phyloP scores from a whole-genome alignment of 352 stramenopile species.

The Nothophytophthora sp. region DNA sequence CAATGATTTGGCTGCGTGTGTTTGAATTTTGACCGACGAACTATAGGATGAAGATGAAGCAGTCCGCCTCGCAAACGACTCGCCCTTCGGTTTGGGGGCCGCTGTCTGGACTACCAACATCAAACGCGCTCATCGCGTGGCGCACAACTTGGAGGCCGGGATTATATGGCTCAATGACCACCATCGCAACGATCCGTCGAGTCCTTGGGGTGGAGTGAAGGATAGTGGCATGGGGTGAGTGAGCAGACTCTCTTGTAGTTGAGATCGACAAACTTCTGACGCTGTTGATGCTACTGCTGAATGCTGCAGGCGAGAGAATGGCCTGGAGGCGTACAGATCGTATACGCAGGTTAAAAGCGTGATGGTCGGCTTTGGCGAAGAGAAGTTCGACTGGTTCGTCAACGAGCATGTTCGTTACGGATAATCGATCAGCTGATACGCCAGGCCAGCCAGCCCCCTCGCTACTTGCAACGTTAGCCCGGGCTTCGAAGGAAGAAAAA shows the following conservation, averaged over 20 bases:
- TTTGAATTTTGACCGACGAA: background rate
- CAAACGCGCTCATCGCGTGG: slow-evolving; percentile 75
- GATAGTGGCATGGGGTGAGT: slow-evolving; percentile 60
- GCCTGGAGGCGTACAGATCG: slow-evolving; percentile 59
- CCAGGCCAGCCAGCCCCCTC: too few species aligned
- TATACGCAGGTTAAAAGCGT: slow-evolving; percentile 85
- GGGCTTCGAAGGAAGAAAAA: too few species aligned
- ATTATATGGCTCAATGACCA: slow-evolving; percentile 93
- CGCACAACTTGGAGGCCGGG: slow-evolving; percentile 81
- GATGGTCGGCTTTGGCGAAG: slow-evolving; percentile 57
- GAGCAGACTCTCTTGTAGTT: too few species aligned
- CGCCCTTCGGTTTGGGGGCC: slow-evolving; percentile 78
- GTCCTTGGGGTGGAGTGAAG: slow-evolving; percentile 75
- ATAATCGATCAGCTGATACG: too few species aligned
- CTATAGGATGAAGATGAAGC: slow-evolving; percentile 74
- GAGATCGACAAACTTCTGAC: too few species aligned
- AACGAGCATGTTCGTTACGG: slow-evolving; percentile 59
- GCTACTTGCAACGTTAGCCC: too few species aligned
- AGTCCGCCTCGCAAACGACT: slow-evolving; percentile 78
- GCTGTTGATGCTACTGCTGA: slow-evolving; percentile 1
- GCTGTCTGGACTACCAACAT: slow-evolving; percentile 88
- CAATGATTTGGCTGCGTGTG: slow-evolving; percentile 26
- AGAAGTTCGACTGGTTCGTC: slow-evolving; percentile 82
- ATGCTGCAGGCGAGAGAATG: slow-evolving; percentile 82
- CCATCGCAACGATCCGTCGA: slow-evolving; percentile 56